Conservation (phyloP, 1,284 basidiomycete species). For the Cryptococcus amylolentus region DNA sequence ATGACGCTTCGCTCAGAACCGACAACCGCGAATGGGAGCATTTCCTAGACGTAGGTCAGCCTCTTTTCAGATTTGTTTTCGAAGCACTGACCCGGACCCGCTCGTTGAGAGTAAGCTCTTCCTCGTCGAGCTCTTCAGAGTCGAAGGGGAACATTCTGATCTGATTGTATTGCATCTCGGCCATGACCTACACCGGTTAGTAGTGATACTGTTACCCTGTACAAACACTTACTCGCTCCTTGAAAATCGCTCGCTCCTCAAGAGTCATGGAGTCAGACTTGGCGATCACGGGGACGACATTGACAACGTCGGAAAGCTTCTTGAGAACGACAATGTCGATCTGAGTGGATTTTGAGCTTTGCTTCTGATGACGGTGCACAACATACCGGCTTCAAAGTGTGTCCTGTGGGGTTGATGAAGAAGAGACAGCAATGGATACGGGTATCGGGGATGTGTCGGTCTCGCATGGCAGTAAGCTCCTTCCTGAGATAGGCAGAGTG, state of each 20-base stretch:
- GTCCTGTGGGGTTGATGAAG: conserved; percentile 97
- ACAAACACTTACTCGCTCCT: conserved; percentile 64
- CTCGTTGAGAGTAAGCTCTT: conserved; percentile 83
- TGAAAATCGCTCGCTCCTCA: conserved; percentile 90
- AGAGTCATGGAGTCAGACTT: conserved; percentile 94
- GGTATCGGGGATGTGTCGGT: conserved; percentile 96
- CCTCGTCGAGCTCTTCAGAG: conserved; percentile 87
- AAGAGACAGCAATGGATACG: conserved; percentile 97
- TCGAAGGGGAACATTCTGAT: conserved; percentile 97
- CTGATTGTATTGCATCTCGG: conserved; percentile 86
- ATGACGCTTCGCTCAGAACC: conserved; percentile 92
- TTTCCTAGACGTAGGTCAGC: conserved; percentile 55
- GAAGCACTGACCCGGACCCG: conserved; percentile 68
- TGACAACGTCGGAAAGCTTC: conserved; percentile 96
- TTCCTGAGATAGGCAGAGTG: conserved; percentile 98
- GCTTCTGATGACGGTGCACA: neutral
- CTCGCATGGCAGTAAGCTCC: conserved; percentile 97
- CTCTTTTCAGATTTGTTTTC: neutral
- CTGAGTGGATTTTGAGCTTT: conserved; percentile 11
- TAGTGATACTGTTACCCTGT: neutral
- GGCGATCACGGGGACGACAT: conserved; percentile 97
- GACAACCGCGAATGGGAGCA: conserved; percentile 95
- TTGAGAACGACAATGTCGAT: conserved; percentile 99
- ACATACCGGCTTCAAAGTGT: conserved; percentile 69
- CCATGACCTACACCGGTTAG: conserved; percentile 64